Evolutionary conservation across 257 asterid species (phyloP).

Genomic region (Solanum phureja): DNA sequence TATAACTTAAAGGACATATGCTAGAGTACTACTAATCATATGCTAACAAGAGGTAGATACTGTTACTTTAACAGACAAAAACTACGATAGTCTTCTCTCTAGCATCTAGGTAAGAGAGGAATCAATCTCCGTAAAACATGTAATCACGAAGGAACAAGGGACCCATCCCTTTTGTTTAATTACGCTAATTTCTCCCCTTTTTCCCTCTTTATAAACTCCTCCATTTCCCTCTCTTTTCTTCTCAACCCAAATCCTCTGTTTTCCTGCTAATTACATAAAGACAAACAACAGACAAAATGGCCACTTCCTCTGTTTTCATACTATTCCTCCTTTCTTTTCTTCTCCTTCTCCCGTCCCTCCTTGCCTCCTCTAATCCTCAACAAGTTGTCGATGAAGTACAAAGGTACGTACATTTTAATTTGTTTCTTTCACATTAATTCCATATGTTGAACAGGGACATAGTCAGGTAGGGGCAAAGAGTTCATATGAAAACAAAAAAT

Average conservation of each 20-base stretch:
- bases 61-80: slow-evolving; percentile 44
- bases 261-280: not conserved
- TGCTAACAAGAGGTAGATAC: not conserved
- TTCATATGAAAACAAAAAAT: not conserved
- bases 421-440: not conserved
- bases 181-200: slow-evolving; percentile 46
- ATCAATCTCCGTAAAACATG: slow-evolving; percentile 57
- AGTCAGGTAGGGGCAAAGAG: not conserved
- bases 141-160: slow-evolving; percentile 36
- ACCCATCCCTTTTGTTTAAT: slow-evolving; percentile 52
- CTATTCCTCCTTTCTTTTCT: slow-evolving; percentile 13
- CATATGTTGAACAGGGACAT: not conserved
- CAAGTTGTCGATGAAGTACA: slow-evolving; percentile 55
- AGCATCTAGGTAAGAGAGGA: slow-evolving; percentile 3
- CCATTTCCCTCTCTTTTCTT: slow-evolving; percentile 3
- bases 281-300: slow-evolving; percentile 12
- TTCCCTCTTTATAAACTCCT: slow-evolving; percentile 26
- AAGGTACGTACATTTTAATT: slow-evolving; percentile 39
- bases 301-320: slow-evolving; percentile 4
- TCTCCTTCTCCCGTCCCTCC: slow-evolving; percentile 28
- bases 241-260: not conserved
- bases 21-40: not conserved
- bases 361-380: slow-evolving; percentile 48
- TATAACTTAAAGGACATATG: not conserved
- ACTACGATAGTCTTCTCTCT: slow-evolving; percentile 9